A percentile compares a stretch with the other conserved stretches of the same genome.
phyloP scores from a whole-genome alignment of 78 protist genomes.

The Guillardia theta region DNA sequence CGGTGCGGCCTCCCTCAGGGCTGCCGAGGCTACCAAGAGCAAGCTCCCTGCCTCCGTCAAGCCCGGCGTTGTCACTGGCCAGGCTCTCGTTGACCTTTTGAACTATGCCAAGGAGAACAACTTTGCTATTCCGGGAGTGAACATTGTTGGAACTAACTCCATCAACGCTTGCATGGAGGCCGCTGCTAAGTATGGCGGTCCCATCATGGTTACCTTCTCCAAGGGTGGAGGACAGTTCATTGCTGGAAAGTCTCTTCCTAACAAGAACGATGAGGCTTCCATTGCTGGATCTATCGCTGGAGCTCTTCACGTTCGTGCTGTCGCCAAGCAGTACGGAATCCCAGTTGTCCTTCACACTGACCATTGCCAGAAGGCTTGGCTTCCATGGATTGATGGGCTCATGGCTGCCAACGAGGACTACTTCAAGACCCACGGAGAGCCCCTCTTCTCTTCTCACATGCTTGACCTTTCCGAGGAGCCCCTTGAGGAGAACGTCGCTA shows the following conservation, averaged over 20 bases:
- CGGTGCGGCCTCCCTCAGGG: not conserved
- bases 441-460: constrained; percentile 79
- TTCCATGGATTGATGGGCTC: constrained; percentile 77
- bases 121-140: constrained; percentile 75
- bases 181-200: constrained; percentile 52
- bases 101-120: constrained; percentile 38
- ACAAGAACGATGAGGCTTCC: constrained; percentile 61
- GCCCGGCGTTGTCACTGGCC: constrained; percentile 59
- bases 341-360: constrained; percentile 75
- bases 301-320: constrained; percentile 69
- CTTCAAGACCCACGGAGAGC: constrained; percentile 65
- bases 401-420: constrained; percentile 66
- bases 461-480: constrained; percentile 73
- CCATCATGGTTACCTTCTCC: constrained; percentile 68
- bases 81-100: constrained; percentile 29
- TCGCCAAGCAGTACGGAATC: constrained; percentile 73
- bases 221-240: constrained; percentile 72
- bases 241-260: constrained; percentile 64
- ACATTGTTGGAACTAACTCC: constrained; percentile 54
- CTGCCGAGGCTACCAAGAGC: not conserved
- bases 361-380: constrained; percentile 70
- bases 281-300: constrained; percentile 63
- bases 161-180: constrained; percentile 68
- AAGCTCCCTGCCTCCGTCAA: not conserved
- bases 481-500: constrained; percentile 60